A percentile compares a stretch with the other conserved stretches of the same genome.
Evolutionary conservation across 257 asterid genomes (phyloP).

Genomic region (Lavandula angustifolia): DNA sequence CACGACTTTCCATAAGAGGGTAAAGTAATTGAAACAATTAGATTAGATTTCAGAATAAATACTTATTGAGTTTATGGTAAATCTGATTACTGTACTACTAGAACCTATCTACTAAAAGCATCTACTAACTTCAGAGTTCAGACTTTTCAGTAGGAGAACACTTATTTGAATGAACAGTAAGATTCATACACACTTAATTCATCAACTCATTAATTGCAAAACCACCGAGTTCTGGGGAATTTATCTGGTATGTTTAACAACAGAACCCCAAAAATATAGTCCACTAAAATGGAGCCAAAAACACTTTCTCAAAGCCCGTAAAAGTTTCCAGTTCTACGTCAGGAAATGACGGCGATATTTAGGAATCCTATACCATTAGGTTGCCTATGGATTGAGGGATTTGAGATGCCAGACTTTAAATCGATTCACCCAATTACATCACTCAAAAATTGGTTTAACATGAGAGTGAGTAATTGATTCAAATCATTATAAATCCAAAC

Average conservation of each 20-base stretch:
- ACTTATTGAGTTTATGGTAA: not conserved
- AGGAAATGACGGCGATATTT: not conserved
- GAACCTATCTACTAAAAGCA: not conserved
- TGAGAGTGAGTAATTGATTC: not conserved
- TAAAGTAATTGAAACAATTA: not conserved
- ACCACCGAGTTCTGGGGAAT: not conserved
- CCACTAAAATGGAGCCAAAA: no score
- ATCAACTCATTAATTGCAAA: conserved; percentile 5
- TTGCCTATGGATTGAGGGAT: conserved; percentile 1
- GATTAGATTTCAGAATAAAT: not conserved
- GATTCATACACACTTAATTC: not conserved
- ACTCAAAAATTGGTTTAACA: not conserved
- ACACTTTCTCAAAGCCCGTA: no score
- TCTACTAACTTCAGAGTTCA: not conserved
- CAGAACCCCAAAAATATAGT: not conserved
- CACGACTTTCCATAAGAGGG: not conserved
- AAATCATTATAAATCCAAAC: conserved; percentile 3
- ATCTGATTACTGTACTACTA: not conserved
- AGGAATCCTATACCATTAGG: not conserved
- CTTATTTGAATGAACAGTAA: not conserved
- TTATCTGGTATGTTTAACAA: not conserved
- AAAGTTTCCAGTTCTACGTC: conserved; percentile 1
- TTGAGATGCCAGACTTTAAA: conserved; percentile 2
- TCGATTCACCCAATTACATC: not conserved
- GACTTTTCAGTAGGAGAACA: not conserved